Conservation (phyloP, 2,329 filamentous ascomycete genomes). For the Daldinia sp. region DNA sequence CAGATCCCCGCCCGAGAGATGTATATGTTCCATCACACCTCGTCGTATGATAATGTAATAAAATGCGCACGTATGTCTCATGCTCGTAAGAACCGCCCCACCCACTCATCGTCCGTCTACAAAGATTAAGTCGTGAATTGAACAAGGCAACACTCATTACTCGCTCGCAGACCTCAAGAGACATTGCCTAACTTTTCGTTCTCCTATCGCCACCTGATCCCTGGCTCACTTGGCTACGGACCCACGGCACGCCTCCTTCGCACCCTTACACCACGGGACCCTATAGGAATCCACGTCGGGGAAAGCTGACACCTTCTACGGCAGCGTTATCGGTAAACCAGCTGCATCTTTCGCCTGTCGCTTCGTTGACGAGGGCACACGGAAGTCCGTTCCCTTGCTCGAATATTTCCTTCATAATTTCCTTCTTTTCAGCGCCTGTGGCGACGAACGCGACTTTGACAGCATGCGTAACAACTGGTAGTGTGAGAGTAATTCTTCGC, state of each 20-base stretch:
- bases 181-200: conserved; percentile 6
- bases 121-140: conserved; percentile 19
- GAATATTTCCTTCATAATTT: conserved; percentile 91
- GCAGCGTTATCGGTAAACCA: conserved; percentile 95
- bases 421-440: conserved; percentile 88
- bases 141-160: conserved; percentile 17
- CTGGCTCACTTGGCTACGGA: background rate
- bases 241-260: background rate
- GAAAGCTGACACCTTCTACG: conserved; percentile 84
- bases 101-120: conserved; percentile 20
- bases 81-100: conserved; percentile 15
- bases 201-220: background rate
- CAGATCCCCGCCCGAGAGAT: conserved; percentile 19
- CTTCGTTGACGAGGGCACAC: conserved; percentile 86
- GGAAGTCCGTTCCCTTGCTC: conserved; percentile 83
- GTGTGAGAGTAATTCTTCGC: conserved; percentile 87
- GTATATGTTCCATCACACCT: conserved; percentile 14
- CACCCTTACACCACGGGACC: background rate
- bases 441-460: conserved; percentile 90
- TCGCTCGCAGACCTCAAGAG: conserved; percentile 8
- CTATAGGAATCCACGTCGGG: conserved; percentile 72
- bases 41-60: conserved; percentile 14
- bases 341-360: conserved; percentile 83
- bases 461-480: conserved; percentile 89
- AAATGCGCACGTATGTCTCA: conserved; percentile 15